These are phyloP conservation scores for Blumeriella jaapii DNA, from an alignment of 2,329 filamentous ascomycete genomes.

Conservation along the genomic window DNA sequence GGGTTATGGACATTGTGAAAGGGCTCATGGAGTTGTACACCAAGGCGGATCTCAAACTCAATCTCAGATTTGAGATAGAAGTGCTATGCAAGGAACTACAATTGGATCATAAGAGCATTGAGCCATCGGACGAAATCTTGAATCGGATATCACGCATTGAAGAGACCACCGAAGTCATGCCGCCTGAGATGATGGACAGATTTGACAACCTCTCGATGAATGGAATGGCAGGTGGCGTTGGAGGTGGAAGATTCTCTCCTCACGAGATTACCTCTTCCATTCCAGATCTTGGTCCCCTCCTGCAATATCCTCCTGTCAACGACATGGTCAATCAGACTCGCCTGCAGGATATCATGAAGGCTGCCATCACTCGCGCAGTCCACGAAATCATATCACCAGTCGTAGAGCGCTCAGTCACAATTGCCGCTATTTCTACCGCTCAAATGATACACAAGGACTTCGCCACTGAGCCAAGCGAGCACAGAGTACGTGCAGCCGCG, in stretches of 20 bases:
- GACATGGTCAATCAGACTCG: constrained; percentile 63
- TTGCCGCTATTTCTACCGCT: constrained; percentile 90
- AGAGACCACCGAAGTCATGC: constrained; percentile 42
- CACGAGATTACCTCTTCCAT: constrained; percentile 68
- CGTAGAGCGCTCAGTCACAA: constrained; percentile 93
- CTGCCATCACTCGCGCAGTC: constrained; percentile 78
- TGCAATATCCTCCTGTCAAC: constrained; percentile 72
- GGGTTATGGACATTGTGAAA: constrained; percentile 92
- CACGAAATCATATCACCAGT: constrained; percentile 96
- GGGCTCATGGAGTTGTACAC: constrained; percentile 90
- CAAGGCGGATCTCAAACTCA: constrained; percentile 84
- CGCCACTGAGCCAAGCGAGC: constrained; percentile 81
- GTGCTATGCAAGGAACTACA: constrained; percentile 87
- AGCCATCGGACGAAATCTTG: constrained; percentile 76
- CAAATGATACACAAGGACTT: constrained; percentile 97
- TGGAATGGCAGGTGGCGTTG: constrained; percentile 55
- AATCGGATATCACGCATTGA: constrained; percentile 56
- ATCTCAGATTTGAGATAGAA: constrained; percentile 97
- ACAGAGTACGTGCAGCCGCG: constrained; percentile 72
- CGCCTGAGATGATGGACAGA: constrained; percentile 60
- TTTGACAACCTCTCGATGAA: constrained; percentile 78
- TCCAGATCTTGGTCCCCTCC: constrained; percentile 68
- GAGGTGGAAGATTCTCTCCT: constrained; percentile 62
- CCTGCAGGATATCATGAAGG: constrained; percentile 66
- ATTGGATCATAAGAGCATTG: constrained; percentile 84